These are phyloP conservation scores for Venturia aucupariae DNA, from an alignment of 2,329 filamentous ascomycete species.

Conservation along the genomic window DNA sequence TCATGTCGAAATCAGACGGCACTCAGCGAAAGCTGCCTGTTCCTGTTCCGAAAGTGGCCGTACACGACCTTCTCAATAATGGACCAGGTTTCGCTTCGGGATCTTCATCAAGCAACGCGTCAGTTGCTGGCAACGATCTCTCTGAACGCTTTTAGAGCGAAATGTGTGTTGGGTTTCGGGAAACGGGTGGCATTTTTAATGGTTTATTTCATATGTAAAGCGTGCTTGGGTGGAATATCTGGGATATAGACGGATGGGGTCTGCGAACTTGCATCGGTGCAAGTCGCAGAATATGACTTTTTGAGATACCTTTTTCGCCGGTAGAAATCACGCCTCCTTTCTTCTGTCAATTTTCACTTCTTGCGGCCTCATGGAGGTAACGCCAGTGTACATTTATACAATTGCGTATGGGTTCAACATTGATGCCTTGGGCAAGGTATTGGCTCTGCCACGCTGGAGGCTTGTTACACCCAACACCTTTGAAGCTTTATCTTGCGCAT, in stretches of 20 bases:
- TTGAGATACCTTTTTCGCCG: conserved; percentile 9
- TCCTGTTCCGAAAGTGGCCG: conserved; percentile 76
- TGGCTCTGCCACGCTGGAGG: background rate
- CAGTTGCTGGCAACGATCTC: conserved; percentile 54
- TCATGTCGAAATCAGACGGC: conserved; percentile 81
- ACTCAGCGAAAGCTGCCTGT: conserved; percentile 85
- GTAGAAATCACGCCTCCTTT: conserved; percentile 8
- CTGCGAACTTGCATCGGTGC: background rate
- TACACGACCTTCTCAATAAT: conserved; percentile 70
- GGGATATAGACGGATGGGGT: conserved; percentile 3
- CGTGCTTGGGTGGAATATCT: background rate
- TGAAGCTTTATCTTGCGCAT: background rate
- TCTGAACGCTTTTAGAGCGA: conserved; percentile 25
- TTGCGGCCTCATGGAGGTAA: background rate
- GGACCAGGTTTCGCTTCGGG: conserved; percentile 61
- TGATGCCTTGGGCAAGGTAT: background rate
- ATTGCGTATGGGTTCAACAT: background rate
- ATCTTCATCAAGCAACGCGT: conserved; percentile 68
- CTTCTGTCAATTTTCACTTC: conserved; percentile 5
- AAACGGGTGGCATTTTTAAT: background rate
- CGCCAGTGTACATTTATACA: background rate
- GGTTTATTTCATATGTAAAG: background rate
- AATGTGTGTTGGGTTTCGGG: background rate
- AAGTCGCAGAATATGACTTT: background rate
- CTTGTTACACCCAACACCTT: background rate